Percentiles rank a stretch among this genome's conserved stretches.
phyloP scores from a whole-genome alignment of 345 rosid genomes.

The Laguncularia racemosa region DNA sequence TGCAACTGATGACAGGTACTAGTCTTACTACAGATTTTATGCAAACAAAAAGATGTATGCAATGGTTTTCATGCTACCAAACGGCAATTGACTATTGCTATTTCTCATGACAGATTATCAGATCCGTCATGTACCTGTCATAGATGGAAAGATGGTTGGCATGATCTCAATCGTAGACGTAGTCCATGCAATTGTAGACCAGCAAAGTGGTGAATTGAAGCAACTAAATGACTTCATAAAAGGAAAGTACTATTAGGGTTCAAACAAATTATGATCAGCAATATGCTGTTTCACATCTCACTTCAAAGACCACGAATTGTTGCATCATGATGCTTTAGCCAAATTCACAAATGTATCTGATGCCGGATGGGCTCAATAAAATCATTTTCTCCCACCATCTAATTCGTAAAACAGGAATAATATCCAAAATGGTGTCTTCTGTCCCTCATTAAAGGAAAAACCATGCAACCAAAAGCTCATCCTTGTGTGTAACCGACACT shows the following conservation, averaged over 20 bases:
- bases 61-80: not conserved
- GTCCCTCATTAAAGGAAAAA: too few species aligned
- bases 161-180: constrained; percentile 83
- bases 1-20: constrained; percentile 91
- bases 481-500: too few species aligned
- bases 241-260: constrained; percentile 62
- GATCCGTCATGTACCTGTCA: constrained; percentile 75
- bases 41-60: not conserved
- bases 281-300: constrained; percentile 1
- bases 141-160: constrained; percentile 74
- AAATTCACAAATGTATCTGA: too few species aligned
- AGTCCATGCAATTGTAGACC: constrained; percentile 70
- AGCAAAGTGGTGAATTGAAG: constrained; percentile 68
- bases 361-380: too few species aligned
- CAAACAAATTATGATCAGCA: not conserved
- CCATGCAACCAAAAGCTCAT: too few species aligned
- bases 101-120: constrained; percentile 42
- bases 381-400: too few species aligned
- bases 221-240: constrained; percentile 70
- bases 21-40: not conserved
- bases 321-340: too few species aligned
- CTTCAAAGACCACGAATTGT: not conserved
- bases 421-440: too few species aligned
- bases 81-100: not conserved
- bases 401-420: too few species aligned